Conservation (phyloP, 768 basidiomycete species). For the Naganishia vaughanmartiniae region DNA sequence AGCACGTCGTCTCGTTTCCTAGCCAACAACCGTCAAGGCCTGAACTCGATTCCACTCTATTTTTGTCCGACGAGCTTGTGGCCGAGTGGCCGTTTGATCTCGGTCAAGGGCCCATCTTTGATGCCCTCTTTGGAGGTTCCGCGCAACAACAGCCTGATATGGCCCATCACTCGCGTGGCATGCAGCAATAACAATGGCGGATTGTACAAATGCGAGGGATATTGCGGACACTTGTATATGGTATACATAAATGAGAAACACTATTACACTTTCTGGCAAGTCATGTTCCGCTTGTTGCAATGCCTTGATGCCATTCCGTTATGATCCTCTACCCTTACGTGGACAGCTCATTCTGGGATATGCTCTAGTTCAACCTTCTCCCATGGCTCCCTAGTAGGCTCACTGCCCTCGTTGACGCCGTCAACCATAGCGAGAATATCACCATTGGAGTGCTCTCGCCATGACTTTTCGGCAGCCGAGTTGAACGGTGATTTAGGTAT, state of each 20-base stretch:
- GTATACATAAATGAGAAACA: not conserved
- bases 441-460: constrained; percentile 26
- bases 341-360: not conserved
- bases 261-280: constrained; percentile 3
- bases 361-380: constrained; percentile 8
- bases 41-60: constrained; percentile 9
- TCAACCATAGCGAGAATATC: constrained; percentile 20
- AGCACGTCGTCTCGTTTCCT: constrained; percentile 15
- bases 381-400: not conserved
- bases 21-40: constrained; percentile 11
- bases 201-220: not conserved
- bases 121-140: constrained; percentile 8
- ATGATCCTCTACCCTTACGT: not conserved
- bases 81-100: constrained; percentile 18
- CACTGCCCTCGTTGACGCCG: not conserved
- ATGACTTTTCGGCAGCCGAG: constrained; percentile 30
- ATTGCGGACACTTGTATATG: not conserved
- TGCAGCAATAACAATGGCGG: not conserved
- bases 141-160: not conserved
- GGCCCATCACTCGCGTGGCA: not conserved
- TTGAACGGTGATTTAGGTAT: constrained; percentile 30
- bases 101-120: constrained; percentile 23
- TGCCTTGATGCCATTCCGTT: too few species aligned
- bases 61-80: constrained; percentile 10
- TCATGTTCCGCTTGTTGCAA: too few species aligned